phyloP scores from a whole-genome alignment of 495 filamentous ascomycete genomes.

The Aspergillus sparsus region DNA sequence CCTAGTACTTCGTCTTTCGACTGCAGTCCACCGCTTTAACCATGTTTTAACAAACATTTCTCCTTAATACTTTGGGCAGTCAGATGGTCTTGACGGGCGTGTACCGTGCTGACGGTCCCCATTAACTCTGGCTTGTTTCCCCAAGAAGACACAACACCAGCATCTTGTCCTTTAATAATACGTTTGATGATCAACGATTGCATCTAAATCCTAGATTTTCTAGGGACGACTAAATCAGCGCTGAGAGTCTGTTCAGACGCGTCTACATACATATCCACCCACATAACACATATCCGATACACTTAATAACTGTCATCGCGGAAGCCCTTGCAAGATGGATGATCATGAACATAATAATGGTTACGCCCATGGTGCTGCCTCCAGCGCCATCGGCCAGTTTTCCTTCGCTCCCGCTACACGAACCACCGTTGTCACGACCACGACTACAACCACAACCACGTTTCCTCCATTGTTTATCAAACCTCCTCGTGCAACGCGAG shows the following conservation, averaged over 20 bases:
- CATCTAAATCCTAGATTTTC: constrained; percentile 22
- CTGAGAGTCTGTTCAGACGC: constrained; percentile 24
- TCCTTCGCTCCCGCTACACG: constrained; percentile 71
- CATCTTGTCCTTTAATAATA: neutral
- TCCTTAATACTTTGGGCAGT: constrained; percentile 21
- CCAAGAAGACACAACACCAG: constrained; percentile 6
- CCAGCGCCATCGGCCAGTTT: constrained; percentile 59
- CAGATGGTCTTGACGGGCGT: constrained; percentile 32
- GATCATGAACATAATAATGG: constrained; percentile 27
- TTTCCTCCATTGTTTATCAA: constrained; percentile 82
- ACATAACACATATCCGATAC: constrained; percentile 18
- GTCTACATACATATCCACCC: constrained; percentile 19
- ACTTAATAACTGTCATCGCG: constrained; percentile 21
- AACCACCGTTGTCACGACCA: constrained; percentile 85
- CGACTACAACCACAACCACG: constrained; percentile 86
- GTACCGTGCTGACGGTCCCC: constrained; percentile 31
- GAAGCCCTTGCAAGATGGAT: constrained; percentile 33
- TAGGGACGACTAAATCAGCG: constrained; percentile 22
- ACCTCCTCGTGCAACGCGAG: constrained; percentile 68
- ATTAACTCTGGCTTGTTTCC: constrained; percentile 21
- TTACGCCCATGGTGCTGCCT: constrained; percentile 26
- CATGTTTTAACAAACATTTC: constrained; percentile 25
- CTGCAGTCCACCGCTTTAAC: constrained; percentile 11
- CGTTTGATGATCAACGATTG: neutral
- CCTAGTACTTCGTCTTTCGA: constrained; percentile 13